These are phyloP conservation scores for Podospora tetraspora DNA, from an alignment of 495 filamentous ascomycete genomes.

Conservation along the genomic window DNA sequence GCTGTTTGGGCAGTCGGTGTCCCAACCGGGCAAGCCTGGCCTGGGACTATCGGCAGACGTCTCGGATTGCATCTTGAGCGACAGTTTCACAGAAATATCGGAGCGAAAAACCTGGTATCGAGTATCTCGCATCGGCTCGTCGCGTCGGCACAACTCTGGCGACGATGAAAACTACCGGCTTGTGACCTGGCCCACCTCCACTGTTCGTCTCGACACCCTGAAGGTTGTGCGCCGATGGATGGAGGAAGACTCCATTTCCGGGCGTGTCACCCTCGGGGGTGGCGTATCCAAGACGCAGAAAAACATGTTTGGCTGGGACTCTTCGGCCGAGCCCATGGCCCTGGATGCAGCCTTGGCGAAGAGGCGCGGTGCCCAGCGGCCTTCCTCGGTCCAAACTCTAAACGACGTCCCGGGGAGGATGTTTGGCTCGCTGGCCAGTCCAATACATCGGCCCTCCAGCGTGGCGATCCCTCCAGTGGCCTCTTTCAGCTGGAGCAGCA, in stretches of 20 bases:
- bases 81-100: constrained; percentile 48
- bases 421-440: constrained; percentile 8
- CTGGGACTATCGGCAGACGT: constrained; percentile 18
- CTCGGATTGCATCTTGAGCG: constrained; percentile 35
- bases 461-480: constrained; percentile 20
- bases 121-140: constrained; percentile 51
- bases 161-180: constrained; percentile 55
- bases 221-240: constrained; percentile 56
- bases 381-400: constrained; percentile 19
- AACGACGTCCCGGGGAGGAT: constrained; percentile 2
- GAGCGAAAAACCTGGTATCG: constrained; percentile 61
- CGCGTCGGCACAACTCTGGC: constrained; percentile 49
- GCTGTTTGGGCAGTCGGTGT: constrained; percentile 32
- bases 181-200: constrained; percentile 50
- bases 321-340: constrained; percentile 41
- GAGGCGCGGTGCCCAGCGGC: constrained; percentile 20
- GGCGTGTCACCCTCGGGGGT: constrained; percentile 44
- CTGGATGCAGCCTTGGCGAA: constrained; percentile 43
- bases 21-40: background rate
- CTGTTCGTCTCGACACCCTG: constrained; percentile 46
- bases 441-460: constrained; percentile 18
- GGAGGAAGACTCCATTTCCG: constrained; percentile 52
- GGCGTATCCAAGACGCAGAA: constrained; percentile 38
- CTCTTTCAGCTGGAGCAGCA: constrained; percentile 36
- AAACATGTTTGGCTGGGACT: constrained; percentile 52